Conservation (phyloP, 495 filamentous ascomycete species). For the Glutinoglossum americanum region DNA sequence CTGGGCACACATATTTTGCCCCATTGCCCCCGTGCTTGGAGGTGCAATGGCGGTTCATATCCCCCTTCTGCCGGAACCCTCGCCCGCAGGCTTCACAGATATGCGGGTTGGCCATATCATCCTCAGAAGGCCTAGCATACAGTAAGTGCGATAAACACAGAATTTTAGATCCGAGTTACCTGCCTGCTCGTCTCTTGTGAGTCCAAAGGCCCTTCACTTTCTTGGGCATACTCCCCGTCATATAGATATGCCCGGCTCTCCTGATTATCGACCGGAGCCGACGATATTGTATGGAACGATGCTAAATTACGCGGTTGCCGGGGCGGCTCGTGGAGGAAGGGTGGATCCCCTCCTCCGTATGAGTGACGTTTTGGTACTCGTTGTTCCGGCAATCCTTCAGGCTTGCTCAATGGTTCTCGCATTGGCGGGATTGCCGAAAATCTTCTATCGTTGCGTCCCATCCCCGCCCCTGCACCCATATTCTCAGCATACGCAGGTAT, state of each 20-base stretch:
- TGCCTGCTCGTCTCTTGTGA: neutral
- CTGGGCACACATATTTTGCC: neutral
- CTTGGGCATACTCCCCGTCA: neutral
- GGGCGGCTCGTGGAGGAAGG: too few species aligned
- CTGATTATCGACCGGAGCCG: neutral
- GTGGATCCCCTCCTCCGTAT: too few species aligned
- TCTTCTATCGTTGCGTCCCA: neutral
- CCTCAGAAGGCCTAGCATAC: neutral
- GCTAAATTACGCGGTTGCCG: too few species aligned
- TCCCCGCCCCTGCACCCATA: neutral
- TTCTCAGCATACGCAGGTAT: neutral
- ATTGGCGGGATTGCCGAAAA: neutral
- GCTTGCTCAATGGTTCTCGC: too few species aligned
- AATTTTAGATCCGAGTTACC: neutral
- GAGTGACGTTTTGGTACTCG: too few species aligned
- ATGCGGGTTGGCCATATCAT: neutral
- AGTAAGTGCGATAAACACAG: neutral
- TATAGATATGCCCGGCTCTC: neutral
- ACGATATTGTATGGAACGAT: too few species aligned
- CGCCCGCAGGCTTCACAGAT: neutral
- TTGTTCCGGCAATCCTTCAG: too few species aligned
- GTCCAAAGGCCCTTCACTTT: neutral
- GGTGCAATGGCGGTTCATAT: neutral
- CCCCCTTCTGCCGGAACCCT: neutral
- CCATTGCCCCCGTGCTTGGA: neutral